Conservation (phyloP, 1,284 basidiomycete genomes). For the Mycena citricolor region DNA sequence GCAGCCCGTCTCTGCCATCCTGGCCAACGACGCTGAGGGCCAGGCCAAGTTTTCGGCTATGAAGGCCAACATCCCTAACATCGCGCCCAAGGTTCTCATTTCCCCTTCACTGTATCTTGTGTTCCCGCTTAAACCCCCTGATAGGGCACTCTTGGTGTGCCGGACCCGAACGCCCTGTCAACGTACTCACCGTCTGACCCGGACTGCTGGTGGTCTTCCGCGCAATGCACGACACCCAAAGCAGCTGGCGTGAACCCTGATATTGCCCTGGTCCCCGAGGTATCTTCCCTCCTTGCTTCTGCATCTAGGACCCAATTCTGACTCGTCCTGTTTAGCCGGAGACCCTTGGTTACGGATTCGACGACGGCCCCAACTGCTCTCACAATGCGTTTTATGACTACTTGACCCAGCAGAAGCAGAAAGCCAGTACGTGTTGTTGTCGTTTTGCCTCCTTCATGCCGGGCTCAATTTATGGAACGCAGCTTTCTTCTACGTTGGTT, state of each 20-base stretch:
- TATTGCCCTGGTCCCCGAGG: conserved; percentile 52
- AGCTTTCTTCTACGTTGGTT: conserved; percentile 65
- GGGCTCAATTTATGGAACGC: not conserved
- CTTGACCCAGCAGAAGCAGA: conserved; percentile 52
- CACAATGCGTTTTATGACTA: conserved; percentile 34
- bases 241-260: conserved; percentile 37
- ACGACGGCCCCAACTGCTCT: conserved; percentile 63
- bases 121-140: not conserved
- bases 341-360: conserved; percentile 51
- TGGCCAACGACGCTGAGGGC: conserved; percentile 38
- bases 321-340: conserved; percentile 35
- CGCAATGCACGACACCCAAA: conserved; percentile 51
- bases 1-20: conserved; percentile 31
- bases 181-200: conserved; percentile 34
- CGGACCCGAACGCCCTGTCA: conserved; percentile 24
- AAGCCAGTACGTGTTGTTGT: conserved; percentile 43
- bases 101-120: not conserved
- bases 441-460: not conserved
- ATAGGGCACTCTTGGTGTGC: conserved; percentile 27
- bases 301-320: not conserved
- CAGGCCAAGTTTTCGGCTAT: conserved; percentile 31
- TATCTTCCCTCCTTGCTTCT: conserved; percentile 7
- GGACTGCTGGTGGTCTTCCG: conserved; percentile 48
- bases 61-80: conserved; percentile 29
- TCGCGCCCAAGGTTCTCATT: conserved; percentile 25